Evolutionary conservation across 2,329 filamentous ascomycete species (phyloP).

Genomic region (Juglanconis oblonga): DNA sequence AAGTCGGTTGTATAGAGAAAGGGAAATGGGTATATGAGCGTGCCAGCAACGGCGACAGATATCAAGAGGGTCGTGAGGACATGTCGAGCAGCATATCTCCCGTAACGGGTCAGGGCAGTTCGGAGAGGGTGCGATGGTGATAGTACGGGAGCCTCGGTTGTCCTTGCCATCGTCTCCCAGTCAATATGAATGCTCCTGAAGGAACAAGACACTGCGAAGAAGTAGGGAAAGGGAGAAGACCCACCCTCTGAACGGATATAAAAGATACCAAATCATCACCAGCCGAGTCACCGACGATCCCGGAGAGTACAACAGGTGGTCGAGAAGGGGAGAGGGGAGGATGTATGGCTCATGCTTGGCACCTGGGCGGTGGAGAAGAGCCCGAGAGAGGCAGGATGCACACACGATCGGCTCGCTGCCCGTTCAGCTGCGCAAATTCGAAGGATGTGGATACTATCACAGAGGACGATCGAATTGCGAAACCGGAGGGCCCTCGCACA

Average conservation of each 20-base stretch:
- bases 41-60: conserved; percentile 67
- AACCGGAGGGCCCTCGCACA: background rate
- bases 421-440: background rate
- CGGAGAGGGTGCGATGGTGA: conserved; percentile 64
- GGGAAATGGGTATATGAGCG: conserved; percentile 71
- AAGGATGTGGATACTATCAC: background rate
- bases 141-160: conserved; percentile 69
- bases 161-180: conserved; percentile 47
- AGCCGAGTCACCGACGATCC: conserved; percentile 8
- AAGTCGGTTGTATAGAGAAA: conserved; percentile 73
- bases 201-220: background rate
- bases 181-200: conserved; percentile 19
- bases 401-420: background rate
- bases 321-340: background rate
- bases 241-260: conserved; percentile 75
- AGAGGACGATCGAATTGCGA: background rate
- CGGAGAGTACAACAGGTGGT: conserved; percentile 6
- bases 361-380: conserved; percentile 1
- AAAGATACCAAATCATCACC: conserved; percentile 71
- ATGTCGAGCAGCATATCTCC: conserved; percentile 67
- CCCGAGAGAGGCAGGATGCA: conserved; percentile 1
- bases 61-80: conserved; percentile 71
- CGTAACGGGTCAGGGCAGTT: conserved; percentile 64
- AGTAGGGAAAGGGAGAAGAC: conserved; percentile 30
- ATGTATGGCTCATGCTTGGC: conserved; percentile 18